Base-by-base conservation (phyloP, 768 basidiomycete species). In the Flagelloscypha sp. region DNA sequence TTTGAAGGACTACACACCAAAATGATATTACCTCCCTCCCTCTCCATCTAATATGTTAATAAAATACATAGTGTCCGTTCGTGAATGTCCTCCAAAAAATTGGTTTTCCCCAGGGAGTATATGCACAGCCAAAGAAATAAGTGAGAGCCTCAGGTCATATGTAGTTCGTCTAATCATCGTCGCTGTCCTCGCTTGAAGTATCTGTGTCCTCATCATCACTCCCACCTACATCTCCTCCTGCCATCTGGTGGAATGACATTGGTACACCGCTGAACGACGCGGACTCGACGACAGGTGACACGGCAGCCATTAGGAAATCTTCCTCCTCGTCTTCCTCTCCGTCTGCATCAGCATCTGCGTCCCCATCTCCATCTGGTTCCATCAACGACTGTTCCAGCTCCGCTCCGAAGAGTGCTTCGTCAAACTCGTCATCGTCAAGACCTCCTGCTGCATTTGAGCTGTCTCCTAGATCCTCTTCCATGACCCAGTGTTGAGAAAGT, bases 211-310 rank as follows among this genome's bases (percentile, higher is more conserved):
- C 4, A 32, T 66, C 10, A 23, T 43, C 58, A 27, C 55, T 60
- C 13, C 38, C 47, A 17, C 39, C 53, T 45, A 53, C 48, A 50
- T 47, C 50, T 31, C 61, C 68, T 28, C 59, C 68, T 7, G 62
- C 74, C 40, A 70, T 63, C 40, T 64, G 59, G 40, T 67, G 66
- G 40, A 76, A 41, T 21, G 76, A 74, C 20, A 77, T 63, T 9
- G 73, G 74, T 23, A 52, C 54, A 27, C 52, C 47, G 21, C 38
- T 27, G 21, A 41, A 38, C 24, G 45, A n/a, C 30, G 44, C 35
- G 2, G 51, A 40, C 24, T 50, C 51, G 3, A 62, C 56, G 29
- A 61, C 66, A 11, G 59, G 53, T 12, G 56, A 52, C 41, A 65
- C 54, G 16, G 56, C 68, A 38, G 54, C 58, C n/a, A 58, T 63